Conservation (phyloP, 495 filamentous ascomycete genomes). For the Lentithecium fluviatile region DNA sequence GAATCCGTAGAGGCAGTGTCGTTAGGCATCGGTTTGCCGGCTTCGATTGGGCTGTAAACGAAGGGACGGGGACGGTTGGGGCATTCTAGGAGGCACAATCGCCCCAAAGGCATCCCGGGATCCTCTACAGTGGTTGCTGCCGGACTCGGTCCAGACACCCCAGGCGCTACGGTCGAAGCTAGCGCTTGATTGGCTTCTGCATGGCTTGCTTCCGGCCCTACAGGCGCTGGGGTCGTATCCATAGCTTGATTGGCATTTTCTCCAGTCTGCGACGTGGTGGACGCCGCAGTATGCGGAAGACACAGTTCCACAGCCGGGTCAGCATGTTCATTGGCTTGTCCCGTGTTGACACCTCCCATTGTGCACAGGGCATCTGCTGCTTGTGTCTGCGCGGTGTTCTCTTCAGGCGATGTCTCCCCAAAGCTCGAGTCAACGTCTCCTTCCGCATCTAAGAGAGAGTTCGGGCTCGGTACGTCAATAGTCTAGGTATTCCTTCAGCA, state of each 20-base stretch:
- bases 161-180: constrained; percentile 4
- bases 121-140: too few relatives aligned
- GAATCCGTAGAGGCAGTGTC: too few relatives aligned
- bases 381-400: not conserved
- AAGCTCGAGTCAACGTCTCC: not conserved
- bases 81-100: too few relatives aligned
- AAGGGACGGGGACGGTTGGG: too few relatives aligned
- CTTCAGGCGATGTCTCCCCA: not conserved
- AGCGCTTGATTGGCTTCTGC: constrained; percentile 5
- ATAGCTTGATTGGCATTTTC: constrained; percentile 8
- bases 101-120: too few relatives aligned
- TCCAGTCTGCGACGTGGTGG: constrained; percentile 1
- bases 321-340: too few relatives aligned
- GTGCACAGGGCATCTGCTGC: too few relatives aligned
- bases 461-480: not conserved
- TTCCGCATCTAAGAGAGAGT: not conserved
- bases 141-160: not conserved
- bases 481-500: constrained; percentile 9
- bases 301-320: not conserved
- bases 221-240: not conserved
- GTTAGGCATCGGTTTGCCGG: too few relatives aligned
- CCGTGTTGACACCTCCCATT: too few relatives aligned
- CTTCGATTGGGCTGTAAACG: too few relatives aligned
- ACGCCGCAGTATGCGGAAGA: constrained; percentile 7
- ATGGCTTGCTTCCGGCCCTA: constrained; percentile 7